Conservation (phyloP, 129 eudicot genomes). For the Flaveria ramosissima region DNA sequence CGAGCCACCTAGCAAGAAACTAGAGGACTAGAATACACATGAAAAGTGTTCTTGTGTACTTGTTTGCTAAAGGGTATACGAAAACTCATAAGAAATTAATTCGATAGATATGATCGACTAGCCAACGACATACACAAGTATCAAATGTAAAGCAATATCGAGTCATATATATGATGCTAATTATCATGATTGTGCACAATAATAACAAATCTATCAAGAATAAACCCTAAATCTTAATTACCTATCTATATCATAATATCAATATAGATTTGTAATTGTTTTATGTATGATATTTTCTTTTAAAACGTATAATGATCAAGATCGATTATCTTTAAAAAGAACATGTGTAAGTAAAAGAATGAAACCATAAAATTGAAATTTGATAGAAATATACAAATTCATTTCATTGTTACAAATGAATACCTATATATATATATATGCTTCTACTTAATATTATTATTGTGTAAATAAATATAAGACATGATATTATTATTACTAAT, state of each 20-base stretch:
- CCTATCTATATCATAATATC: not conserved
- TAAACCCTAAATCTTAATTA: not conserved
- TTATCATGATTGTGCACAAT: not conserved
- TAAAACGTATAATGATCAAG: not conserved
- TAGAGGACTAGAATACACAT: not conserved
- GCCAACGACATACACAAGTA: too few relatives aligned
- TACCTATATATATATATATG: not conserved
- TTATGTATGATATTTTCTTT: not conserved
- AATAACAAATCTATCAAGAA: not conserved
- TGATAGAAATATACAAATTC: not conserved
- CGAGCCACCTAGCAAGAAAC: too few relatives aligned
- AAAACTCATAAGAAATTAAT: not conserved
- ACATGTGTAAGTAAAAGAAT: not conserved
- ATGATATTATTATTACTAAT: not conserved
- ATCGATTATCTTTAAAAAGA: not conserved
- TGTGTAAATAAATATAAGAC: not conserved
- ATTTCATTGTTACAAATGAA: constrained; percentile 1
- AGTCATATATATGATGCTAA: not conserved
- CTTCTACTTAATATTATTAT: not conserved
- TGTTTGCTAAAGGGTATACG: not conserved
- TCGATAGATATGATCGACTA: not conserved
- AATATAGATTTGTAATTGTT: not conserved
- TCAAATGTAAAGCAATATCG: not conserved
- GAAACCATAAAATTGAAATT: not conserved
- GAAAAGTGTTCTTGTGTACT: not conserved